Base-by-base conservation (phyloP, 768 basidiomycete genomes). In the Leccinum subgranulosum region DNA sequence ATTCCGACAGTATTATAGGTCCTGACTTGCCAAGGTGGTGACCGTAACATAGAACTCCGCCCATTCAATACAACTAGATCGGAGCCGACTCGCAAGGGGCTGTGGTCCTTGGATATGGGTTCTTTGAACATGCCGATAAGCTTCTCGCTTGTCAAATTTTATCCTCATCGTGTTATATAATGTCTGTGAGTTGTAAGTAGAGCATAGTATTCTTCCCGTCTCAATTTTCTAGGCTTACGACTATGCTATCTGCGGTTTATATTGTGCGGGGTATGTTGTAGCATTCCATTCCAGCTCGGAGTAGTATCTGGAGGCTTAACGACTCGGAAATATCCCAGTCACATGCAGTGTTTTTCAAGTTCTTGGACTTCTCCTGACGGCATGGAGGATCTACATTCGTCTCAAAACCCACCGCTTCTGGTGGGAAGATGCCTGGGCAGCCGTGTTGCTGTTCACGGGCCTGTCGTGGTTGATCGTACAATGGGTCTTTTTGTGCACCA, bases 361-460 rank as follows among this genome's bases (percentile, higher is more conserved):
- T 14, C 21, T 61, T 7, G 64, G 63, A 6, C 55, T 65, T 19
- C 3, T 57, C 6, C 41, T 66, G 41, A 66, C 65, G 3, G 58
- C 50, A 9, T 66, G 62, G 59, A 52, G 65, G 29, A 58, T 66
- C 27, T 66, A 55, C 17, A 54, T 66, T 33, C 64, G 64, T 25
- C 33, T 66, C 45, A 56, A 29, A 45, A 63, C 55, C 15, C 25
- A 27, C 27, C 62, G 63, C 17, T 64, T 64, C 33, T 64, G 63
- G 63, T 63, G 57, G 62, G 64, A 65, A 51, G 64, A 65, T 48
- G 60, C 47, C 12, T 66, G 59, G 59, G 65, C 65, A 14, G 31
- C 23, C 17, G 7, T 48, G 6, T 49, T 58, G 23, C 39, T 66
- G 21, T 19, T 66, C 29, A 55, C 50, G 25, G 53, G 65, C 21